Evolutionary conservation across 108 stramenopile species (phyloP), one percentile per base, ranked within the genome.

Genomic region (Nitzschia putrida): DNA sequence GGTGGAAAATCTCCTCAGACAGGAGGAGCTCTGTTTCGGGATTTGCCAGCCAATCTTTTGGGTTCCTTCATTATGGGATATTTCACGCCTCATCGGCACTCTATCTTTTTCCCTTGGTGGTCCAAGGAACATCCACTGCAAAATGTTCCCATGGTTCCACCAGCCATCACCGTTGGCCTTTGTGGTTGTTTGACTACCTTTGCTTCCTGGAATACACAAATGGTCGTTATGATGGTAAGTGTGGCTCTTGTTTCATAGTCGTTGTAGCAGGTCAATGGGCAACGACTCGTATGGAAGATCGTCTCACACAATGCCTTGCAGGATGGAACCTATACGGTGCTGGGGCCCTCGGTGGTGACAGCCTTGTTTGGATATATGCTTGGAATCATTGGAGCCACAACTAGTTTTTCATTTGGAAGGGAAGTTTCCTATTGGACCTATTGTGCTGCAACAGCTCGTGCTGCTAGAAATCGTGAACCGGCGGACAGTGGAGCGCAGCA

Each of bases 161-260:
- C 82, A 8, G 82, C 76, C 7, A 56, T 93, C 1, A 73, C 42
- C 10, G 85, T 77, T 16, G 91, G 80, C 41, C 61, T 93, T 12
- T 93, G 92, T 68, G 92, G 92, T 16, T 79, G 80, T 24, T 38
- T 93, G 23, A 93, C 92, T 20, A 89, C 88, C 13, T 88, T 89
- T 71, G 79, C 87, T 0, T 85, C 85, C n/a, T 92, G 88, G 88
- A 89, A 93, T 64, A 61, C 86, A 9, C 88, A 90, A 80, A 90
- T 90, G 91, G 84, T 93, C 0, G 26, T 74, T 18, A 90, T 93
- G 89, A 66, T 93, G 72, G 65, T 66, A 53, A 11, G 65, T 53
- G n/a, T n/a, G n/a, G n/a, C n/a, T n/a, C n/a, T n/a, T n/a, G 18
- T 47, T 21, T 18, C 45, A 8, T 45, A 6, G 7, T 66, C 71